These are phyloP conservation scores for Rhodotorula graminis DNA, from an alignment of 768 basidiomycete genomes.

Conservation along the genomic window DNA sequence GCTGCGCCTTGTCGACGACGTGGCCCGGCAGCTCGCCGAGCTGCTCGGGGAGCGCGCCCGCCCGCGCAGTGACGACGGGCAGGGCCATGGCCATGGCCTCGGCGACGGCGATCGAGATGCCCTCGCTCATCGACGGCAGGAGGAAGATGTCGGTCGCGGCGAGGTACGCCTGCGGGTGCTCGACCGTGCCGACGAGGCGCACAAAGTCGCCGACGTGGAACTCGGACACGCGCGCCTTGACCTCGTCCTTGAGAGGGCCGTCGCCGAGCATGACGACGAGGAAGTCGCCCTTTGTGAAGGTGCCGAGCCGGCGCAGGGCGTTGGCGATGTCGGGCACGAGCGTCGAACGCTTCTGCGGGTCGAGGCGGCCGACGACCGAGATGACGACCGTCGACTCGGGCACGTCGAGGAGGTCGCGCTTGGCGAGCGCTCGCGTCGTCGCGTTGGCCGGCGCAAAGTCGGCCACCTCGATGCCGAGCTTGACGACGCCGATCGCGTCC, in stretches of 20 bases:
- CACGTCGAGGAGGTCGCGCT: constrained; percentile 13
- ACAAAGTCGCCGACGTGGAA: constrained; percentile 18
- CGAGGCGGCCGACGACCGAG: constrained; percentile 32
- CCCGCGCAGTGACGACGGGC: constrained; percentile 22
- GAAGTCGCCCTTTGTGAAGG: constrained; percentile 14
- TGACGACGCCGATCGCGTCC: constrained; percentile 39
- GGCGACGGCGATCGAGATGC: constrained; percentile 37
- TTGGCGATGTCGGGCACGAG: constrained; percentile 29
- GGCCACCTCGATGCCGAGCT: constrained; percentile 38
- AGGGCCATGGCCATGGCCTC: constrained; percentile 40
- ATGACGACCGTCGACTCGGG: constrained; percentile 24
- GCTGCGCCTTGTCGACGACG: constrained; percentile 7
- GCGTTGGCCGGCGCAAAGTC: not conserved
- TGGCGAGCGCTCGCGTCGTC: constrained; percentile 1
- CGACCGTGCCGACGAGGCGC: constrained; percentile 15
- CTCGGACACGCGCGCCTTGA: constrained; percentile 7
- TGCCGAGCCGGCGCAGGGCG: constrained; percentile 4
- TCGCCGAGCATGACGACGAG: constrained; percentile 35
- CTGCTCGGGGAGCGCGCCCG: constrained; percentile 21
- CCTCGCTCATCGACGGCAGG: constrained; percentile 35
- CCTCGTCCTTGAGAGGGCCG: constrained; percentile 23
- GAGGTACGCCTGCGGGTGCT: constrained; percentile 3
- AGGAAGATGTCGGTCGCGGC: constrained; percentile 34
- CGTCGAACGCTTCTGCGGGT: constrained; percentile 35
- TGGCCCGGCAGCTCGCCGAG: constrained; percentile 18